phyloP scores from a whole-genome alignment of 2,329 filamentous ascomycete genomes.

The Nothophoma quercina region DNA sequence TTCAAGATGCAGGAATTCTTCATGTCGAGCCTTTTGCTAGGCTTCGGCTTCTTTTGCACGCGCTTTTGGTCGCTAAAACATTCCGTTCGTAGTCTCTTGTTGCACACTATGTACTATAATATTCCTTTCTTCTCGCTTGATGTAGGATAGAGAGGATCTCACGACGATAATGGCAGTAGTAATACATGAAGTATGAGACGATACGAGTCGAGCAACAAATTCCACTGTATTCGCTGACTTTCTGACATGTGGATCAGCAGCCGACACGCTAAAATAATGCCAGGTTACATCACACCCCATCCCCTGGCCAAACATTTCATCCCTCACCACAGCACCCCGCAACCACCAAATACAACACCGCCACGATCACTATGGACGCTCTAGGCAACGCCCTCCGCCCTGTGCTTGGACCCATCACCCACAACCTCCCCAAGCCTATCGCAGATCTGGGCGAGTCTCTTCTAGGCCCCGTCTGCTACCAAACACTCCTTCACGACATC shows the following conservation, averaged over 20 bases:
- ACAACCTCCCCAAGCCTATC: slow-evolving; percentile 53
- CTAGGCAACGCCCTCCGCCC: slow-evolving; percentile 46
- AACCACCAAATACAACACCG: slow-evolving; percentile 1
- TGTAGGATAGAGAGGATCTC: slow-evolving; percentile 8
- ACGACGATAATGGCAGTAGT: slow-evolving; percentile 29
- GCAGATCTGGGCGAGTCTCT: slow-evolving; percentile 57
- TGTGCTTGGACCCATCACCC: slow-evolving; percentile 54
- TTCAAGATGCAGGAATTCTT: neutral
- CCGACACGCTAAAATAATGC: slow-evolving; percentile 15
- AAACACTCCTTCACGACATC: slow-evolving; percentile 82
- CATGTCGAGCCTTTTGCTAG: neutral
- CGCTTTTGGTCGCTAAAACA: slow-evolving; percentile 13
- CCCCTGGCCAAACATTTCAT: slow-evolving; percentile 16
- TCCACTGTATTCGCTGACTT: neutral
- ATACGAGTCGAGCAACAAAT: neutral
- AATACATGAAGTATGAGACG: slow-evolving; percentile 21
- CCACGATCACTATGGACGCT: slow-evolving; percentile 51
- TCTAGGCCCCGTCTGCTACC: slow-evolving; percentile 85
- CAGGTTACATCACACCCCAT: slow-evolving; percentile 18
- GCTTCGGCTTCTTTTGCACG: neutral
- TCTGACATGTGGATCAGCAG: slow-evolving; percentile 11
- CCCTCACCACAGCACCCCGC: slow-evolving; percentile 15
- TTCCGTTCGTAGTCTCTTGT: slow-evolving; percentile 7
- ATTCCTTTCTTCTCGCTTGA: slow-evolving; percentile 5
- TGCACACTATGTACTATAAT: slow-evolving; percentile 25